Conservation (phyloP, 768 basidiomycete species). For the Pholiota molesta region DNA sequence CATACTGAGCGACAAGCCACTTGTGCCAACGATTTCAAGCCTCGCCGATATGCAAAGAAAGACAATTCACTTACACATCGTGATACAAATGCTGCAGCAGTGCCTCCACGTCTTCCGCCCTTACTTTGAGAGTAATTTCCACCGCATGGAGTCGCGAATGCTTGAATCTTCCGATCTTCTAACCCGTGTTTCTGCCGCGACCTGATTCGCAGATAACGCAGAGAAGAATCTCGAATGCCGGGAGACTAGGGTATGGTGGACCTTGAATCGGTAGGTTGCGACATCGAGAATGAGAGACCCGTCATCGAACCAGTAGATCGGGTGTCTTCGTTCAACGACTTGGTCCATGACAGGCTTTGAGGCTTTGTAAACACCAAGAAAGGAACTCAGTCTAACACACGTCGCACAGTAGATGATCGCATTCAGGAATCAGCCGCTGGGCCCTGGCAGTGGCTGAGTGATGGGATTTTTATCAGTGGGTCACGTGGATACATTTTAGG, state of each 20-base stretch:
- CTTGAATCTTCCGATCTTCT: neutral
- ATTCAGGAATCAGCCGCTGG: no score
- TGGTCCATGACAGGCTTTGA: neutral
- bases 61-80: constrained; percentile 53
- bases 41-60: neutral
- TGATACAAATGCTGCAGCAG: constrained; percentile 71
- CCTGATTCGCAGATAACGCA: constrained; percentile 3
- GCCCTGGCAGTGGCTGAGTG: no score
- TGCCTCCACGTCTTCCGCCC: constrained; percentile 51
- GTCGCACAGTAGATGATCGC: no score
- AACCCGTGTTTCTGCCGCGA: neutral
- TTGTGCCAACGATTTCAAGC: neutral
- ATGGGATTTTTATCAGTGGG: no score
- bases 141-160: neutral
- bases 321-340: constrained; percentile 34
- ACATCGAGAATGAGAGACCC: constrained; percentile 58
- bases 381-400: neutral
- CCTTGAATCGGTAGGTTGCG: constrained; percentile 50
- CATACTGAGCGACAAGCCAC: no score
- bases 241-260: constrained; percentile 55
- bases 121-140: constrained; percentile 28
- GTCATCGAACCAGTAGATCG: constrained; percentile 68
- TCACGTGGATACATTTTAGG: neutral
- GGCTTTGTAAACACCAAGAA: neutral
- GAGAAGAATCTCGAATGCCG: constrained; percentile 50